Percentiles rank a stretch among this genome's conserved stretches.
Conservation (phyloP, 2,329 filamentous ascomycete genomes). For the Botrytis aclada region DNA sequence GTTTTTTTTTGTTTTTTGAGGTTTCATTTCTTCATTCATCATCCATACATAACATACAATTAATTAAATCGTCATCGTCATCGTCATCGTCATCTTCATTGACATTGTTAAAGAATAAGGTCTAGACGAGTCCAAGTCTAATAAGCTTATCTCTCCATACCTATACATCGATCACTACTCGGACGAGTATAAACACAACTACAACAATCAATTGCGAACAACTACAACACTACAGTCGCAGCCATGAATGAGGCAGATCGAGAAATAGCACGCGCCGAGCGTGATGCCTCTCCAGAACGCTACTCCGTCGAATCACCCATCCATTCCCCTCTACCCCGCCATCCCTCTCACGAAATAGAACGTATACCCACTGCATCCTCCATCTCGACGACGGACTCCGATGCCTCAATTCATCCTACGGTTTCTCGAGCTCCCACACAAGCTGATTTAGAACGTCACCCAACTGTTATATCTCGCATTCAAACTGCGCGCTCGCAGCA, state of each 20-base stretch:
- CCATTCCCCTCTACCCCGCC: constrained; percentile 22
- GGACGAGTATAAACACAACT: background rate
- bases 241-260: constrained; percentile 35
- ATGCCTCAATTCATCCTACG: constrained; percentile 40
- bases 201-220: background rate
- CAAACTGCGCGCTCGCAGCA: constrained; percentile 70
- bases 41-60: background rate
- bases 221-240: constrained; percentile 1
- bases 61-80: background rate
- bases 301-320: constrained; percentile 27
- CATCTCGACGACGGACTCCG: constrained; percentile 42
- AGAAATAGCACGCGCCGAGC: constrained; percentile 43
- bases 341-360: constrained; percentile 54
- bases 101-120: background rate
- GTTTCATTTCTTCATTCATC: background rate
- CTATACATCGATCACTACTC: background rate
- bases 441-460: constrained; percentile 65
- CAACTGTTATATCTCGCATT: constrained; percentile 68
- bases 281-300: constrained; percentile 48
- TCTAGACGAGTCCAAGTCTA: background rate
- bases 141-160: constrained; percentile 2
- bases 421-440: constrained; percentile 64
- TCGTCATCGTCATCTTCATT: background rate
- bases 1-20: background rate
- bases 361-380: constrained; percentile 55